Evolutionary conservation across 2,329 filamentous ascomycete species (phyloP), one percentile per base, ranked within the genome.

Genomic region (Aspergillus sp.): DNA sequence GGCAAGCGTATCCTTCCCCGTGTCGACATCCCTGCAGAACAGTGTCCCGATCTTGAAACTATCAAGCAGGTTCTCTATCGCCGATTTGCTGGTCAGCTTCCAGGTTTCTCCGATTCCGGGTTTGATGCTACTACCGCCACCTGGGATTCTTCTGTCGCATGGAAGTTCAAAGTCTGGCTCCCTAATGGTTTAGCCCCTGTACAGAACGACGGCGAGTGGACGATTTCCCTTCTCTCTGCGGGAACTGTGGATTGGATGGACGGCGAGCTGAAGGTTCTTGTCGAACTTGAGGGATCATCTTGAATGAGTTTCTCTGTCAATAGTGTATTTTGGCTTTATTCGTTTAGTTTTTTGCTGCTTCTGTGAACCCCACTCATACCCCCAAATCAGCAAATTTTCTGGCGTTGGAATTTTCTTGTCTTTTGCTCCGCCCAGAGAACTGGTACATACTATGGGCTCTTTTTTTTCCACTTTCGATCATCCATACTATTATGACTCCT

Each of bases 221-320:
- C 65, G 13, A 62, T 72, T 45, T 66, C 69, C 5, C 56, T 72
- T n/a, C 51, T 71, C 29, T 64, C 67, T 5, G 66, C 65, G 8
- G 62, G 64, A 12, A 66, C 65, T 8, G 64, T 71, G 2, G 70
- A 72, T 28, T 74, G 71, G 71, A 71, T 74, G 68, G 70, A 73
- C 46, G 63, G 63, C 5, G 62, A 71, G 33, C 47, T 74, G 44
- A 67, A 62, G 40, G 63, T 74, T 43, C 49, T 74, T 28, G 54
- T 72, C 27, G 69, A 72, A 34, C 38, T 66, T 33, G 59, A 55
- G 29, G 50, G 44, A 13, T 31, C 38, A 5, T 44, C 37, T 19
- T 43, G 13, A 46, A 44, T 43, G 30, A 39, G 26, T 43, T 46
- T 19, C 42, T 47, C 33, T 51, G 50, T 37, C 33, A 31, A 19